A percentile compares a stretch with the other conserved stretches of the same genome.
These are phyloP conservation scores for Penicillium frequentans DNA, from an alignment of 2,329 filamentous ascomycete genomes.

Conservation along the genomic window DNA sequence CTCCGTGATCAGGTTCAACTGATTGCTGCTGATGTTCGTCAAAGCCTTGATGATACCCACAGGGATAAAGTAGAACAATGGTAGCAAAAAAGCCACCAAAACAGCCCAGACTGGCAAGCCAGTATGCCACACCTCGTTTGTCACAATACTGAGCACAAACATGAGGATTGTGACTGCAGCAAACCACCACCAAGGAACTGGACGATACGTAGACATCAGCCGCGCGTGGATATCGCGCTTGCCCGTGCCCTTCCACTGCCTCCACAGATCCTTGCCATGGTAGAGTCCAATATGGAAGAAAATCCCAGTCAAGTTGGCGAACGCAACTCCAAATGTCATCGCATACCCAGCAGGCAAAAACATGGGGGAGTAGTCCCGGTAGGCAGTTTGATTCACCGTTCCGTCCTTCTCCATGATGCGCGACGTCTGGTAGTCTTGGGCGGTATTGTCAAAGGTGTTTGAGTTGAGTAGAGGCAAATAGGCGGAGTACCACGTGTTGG, in stretches of 20 bases:
- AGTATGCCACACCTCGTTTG: conserved; percentile 46
- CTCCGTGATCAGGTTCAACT: conserved; percentile 49
- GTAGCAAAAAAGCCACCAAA: conserved; percentile 46
- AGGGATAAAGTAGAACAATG: conserved; percentile 49
- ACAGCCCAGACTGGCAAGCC: conserved; percentile 49
- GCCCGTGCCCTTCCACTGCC: conserved; percentile 34
- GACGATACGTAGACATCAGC: conserved; percentile 42
- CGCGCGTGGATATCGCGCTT: conserved; percentile 45
- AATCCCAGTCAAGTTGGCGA: conserved; percentile 65
- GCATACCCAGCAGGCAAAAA: conserved; percentile 63
- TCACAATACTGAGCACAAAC: conserved; percentile 39
- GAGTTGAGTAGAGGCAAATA: conserved; percentile 64
- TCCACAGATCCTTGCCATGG: conserved; percentile 38
- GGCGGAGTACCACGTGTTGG: conserved; percentile 58
- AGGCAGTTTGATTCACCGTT: conserved; percentile 60
- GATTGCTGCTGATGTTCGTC: conserved; percentile 52
- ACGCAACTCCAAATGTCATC: conserved; percentile 60
- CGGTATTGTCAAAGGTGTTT: conserved; percentile 65
- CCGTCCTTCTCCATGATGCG: conserved; percentile 59
- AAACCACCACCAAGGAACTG: conserved; percentile 51
- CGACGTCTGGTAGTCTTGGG: conserved; percentile 58
- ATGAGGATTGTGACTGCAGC: conserved; percentile 37
- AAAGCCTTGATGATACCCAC: conserved; percentile 51
- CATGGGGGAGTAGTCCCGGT: conserved; percentile 65
- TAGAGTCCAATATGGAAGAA: conserved; percentile 41